A percentile compares a stretch with the other conserved stretches of the same genome.
Conservation (phyloP, 768 basidiomycete species). For the Amanita inopinata region DNA sequence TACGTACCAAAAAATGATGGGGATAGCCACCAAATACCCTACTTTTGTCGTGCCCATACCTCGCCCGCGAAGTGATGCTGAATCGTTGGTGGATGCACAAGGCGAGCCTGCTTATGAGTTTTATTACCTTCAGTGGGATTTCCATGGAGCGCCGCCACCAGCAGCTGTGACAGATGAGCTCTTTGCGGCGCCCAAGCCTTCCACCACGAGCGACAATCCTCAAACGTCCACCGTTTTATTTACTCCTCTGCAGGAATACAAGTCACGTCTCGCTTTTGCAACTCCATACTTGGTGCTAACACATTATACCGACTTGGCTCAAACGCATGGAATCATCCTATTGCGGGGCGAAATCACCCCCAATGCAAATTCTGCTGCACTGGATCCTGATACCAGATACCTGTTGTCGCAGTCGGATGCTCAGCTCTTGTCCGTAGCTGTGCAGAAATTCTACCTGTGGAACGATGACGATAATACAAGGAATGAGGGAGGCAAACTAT, state of each 20-base stretch:
- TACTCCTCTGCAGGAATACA: constrained; percentile 92
- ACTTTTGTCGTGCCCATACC: constrained; percentile 79
- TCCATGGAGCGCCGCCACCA: constrained; percentile 60
- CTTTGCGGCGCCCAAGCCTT: constrained; percentile 29
- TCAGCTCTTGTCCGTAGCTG: constrained; percentile 65
- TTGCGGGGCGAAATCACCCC: constrained; percentile 89
- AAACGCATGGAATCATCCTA: constrained; percentile 74
- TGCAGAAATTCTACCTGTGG: constrained; percentile 86
- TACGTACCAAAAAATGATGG: constrained; percentile 63
- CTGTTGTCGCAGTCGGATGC: constrained; percentile 75
- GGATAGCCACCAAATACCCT: constrained; percentile 55
- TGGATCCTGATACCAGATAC: constrained; percentile 32
- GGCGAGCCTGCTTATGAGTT: constrained; percentile 56
- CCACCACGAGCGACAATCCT: constrained; percentile 29
- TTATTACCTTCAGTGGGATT: constrained; percentile 84
- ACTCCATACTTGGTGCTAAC: constrained; percentile 89
- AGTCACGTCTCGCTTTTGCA: constrained; percentile 71
- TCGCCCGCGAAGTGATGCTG: constrained; percentile 24
- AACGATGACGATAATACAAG: constrained; percentile 21
- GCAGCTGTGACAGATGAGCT: constrained; percentile 41
- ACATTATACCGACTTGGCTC: constrained; percentile 81
- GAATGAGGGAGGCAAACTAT: constrained; percentile 36
- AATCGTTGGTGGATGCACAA: constrained; percentile 21
- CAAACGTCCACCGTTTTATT: constrained; percentile 73
- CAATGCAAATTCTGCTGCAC: constrained; percentile 30